Percentiles rank a stretch among this genome's conserved stretches.
These are phyloP conservation scores for Irineochytrium annulatum DNA, from an alignment of 192 early-diverging fungal genomes.

Conservation along the genomic window DNA sequence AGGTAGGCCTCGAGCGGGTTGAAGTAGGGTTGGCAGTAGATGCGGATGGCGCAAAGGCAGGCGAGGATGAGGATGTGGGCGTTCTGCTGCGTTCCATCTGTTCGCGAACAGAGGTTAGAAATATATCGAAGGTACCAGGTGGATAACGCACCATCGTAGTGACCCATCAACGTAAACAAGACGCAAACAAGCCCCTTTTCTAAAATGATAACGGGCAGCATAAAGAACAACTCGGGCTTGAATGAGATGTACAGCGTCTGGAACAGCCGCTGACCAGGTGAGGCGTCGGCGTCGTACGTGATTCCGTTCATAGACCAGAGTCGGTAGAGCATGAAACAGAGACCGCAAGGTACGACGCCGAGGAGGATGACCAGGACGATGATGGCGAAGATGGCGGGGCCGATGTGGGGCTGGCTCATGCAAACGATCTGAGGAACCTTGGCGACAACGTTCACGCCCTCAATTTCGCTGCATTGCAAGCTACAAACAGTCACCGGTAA, in stretches of 20 bases:
- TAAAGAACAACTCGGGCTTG: slow-evolving; percentile 13
- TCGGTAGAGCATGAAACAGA: background rate
- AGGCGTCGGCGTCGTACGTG: background rate
- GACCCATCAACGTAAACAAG: slow-evolving; percentile 6
- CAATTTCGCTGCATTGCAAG: slow-evolving; percentile 6
- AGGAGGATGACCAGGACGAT: slow-evolving; percentile 8
- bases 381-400: slow-evolving; percentile 11
- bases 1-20: slow-evolving; percentile 18
- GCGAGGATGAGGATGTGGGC: slow-evolving; percentile 11
- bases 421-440: slow-evolving; percentile 6
- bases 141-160: background rate
- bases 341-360: background rate
- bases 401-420: background rate
- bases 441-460: background rate
- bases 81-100: slow-evolving; percentile 10
- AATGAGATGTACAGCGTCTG: slow-evolving; percentile 10
- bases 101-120: background rate
- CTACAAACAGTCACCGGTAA: background rate
- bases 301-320: background rate
- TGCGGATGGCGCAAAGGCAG: slow-evolving; percentile 10
- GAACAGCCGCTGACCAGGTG: background rate
- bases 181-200: slow-evolving; percentile 9
- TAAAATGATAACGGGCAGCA: slow-evolving; percentile 1
- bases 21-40: slow-evolving; percentile 18
- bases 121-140: background rate